A percentile compares a stretch with the other conserved stretches of the same genome.
Evolutionary conservation across 345 rosid genomes (phyloP).

Genomic region (Excoecaria cochinchinensis): DNA sequence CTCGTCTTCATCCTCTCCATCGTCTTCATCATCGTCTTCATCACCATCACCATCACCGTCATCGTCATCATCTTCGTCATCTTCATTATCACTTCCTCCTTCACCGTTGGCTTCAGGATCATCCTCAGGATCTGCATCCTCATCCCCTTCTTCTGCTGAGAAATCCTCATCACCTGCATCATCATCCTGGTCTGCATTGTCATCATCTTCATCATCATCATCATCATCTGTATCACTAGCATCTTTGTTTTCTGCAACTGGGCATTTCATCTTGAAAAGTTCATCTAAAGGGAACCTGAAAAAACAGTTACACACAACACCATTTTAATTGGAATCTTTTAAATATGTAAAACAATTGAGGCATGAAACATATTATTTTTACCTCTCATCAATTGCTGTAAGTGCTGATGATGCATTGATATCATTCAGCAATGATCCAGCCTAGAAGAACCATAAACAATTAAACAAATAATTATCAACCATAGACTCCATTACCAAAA

Average conservation of each 20-base stretch:
- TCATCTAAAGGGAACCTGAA: constrained; percentile 46
- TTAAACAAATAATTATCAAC: neutral
- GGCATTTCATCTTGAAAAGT: constrained; percentile 31
- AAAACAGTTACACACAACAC: neutral
- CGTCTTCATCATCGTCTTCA: constrained; percentile 35
- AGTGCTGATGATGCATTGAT: constrained; percentile 18
- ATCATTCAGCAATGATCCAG: constrained; percentile 35
- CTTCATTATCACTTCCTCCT: constrained; percentile 52
- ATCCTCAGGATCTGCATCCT: constrained; percentile 58
- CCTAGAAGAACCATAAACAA: constrained; percentile 25
- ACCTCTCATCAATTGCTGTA: constrained; percentile 44
- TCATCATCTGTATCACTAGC: constrained; percentile 52
- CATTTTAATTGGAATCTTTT: neutral
- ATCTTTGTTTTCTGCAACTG: constrained; percentile 52
- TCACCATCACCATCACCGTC: constrained; percentile 36
- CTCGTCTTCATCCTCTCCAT: constrained; percentile 35
- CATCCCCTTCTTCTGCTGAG: constrained; percentile 52
- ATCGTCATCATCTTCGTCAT: constrained; percentile 41
- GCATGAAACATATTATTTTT: neutral
- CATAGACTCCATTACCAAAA: neutral
- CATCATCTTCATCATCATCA: constrained; percentile 41
- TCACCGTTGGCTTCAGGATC: constrained; percentile 54
- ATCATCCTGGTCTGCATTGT: constrained; percentile 36
- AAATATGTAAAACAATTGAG: neutral
- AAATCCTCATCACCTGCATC: constrained; percentile 49